These are phyloP conservation scores for Gracilaria domingensis DNA, from an alignment of 23 red algal genomes.

Conservation along the genomic window DNA sequence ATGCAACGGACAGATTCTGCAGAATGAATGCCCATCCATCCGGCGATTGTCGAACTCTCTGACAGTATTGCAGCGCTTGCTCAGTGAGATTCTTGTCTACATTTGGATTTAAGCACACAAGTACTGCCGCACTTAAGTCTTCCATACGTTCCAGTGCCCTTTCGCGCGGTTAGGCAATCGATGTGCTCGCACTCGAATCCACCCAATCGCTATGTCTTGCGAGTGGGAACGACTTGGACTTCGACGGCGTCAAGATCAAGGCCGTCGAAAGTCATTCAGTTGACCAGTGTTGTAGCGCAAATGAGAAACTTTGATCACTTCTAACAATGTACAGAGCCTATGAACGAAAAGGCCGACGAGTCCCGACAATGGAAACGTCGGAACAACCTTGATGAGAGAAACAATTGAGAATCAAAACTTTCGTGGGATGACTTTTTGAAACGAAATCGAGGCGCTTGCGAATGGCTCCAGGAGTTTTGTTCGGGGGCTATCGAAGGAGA, in stretches of 20 bases:
- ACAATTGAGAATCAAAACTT: neutral
- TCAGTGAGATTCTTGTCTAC: constrained; percentile 47
- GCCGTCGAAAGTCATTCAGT: constrained; percentile 41
- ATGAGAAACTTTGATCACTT: neutral
- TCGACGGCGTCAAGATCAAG: constrained; percentile 3
- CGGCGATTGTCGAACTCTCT: constrained; percentile 57
- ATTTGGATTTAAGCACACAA: constrained; percentile 63
- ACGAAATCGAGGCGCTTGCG: neutral
- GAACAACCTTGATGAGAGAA: neutral
- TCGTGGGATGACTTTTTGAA: neutral
- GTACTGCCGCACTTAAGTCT: constrained; percentile 70
- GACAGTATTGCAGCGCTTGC: constrained; percentile 65
- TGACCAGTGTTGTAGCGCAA: neutral
- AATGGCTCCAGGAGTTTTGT: neutral
- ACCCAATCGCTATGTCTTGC: constrained; percentile 6
- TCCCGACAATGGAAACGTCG: neutral
- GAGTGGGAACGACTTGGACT: constrained; percentile 11
- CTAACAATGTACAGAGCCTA: neutral
- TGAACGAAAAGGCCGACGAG: neutral
- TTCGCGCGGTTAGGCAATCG: neutral
- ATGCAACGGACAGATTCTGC: constrained; percentile 44
- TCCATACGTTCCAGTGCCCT: constrained; percentile 46
- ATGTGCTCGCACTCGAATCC: constrained; percentile 4
- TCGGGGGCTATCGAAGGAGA: neutral
- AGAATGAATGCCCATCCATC: constrained; percentile 82